These are phyloP conservation scores for Wakefieldia striispora DNA, from an alignment of 768 basidiomycete genomes.

Conservation along the genomic window DNA sequence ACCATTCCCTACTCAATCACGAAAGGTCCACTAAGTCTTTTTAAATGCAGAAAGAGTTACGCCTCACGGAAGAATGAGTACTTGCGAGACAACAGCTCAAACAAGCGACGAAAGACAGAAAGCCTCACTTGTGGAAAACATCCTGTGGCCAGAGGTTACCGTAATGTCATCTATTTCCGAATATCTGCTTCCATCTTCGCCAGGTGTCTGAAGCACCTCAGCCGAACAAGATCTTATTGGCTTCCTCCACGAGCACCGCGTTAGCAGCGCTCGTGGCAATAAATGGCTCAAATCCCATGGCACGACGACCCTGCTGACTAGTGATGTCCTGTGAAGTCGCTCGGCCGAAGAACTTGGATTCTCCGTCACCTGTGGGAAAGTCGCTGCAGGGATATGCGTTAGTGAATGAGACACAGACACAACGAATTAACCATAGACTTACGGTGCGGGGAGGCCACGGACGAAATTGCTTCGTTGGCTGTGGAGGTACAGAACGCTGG, in stretches of 20 bases:
- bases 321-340: slow-evolving; percentile 35
- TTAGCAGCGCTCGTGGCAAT: slow-evolving; percentile 8
- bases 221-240: slow-evolving; percentile 26
- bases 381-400: slow-evolving; percentile 33
- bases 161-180: slow-evolving; percentile 1
- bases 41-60: too few species aligned
- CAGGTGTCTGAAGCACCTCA: not conserved
- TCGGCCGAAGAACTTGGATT: slow-evolving; percentile 42
- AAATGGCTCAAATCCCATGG: slow-evolving; percentile 45
- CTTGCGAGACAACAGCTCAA: too few species aligned
- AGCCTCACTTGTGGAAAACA: too few species aligned
- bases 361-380: slow-evolving; percentile 52
- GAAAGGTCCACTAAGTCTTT: too few species aligned
- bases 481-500: slow-evolving; percentile 48
- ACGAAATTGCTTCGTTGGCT: slow-evolving; percentile 47
- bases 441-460: slow-evolving; percentile 51
- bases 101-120: too few species aligned
- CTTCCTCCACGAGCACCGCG: slow-evolving; percentile 23
- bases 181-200: not conserved
- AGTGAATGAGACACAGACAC: too few species aligned
- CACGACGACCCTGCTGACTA: slow-evolving; percentile 34
- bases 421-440: slow-evolving; percentile 12
- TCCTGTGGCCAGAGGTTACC: not conserved
- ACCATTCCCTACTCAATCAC: too few species aligned
- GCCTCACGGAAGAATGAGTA: too few species aligned